These are phyloP conservation scores for Pythium scleroteichum DNA, from an alignment of 352 stramenopile genomes.

Conservation along the genomic window DNA sequence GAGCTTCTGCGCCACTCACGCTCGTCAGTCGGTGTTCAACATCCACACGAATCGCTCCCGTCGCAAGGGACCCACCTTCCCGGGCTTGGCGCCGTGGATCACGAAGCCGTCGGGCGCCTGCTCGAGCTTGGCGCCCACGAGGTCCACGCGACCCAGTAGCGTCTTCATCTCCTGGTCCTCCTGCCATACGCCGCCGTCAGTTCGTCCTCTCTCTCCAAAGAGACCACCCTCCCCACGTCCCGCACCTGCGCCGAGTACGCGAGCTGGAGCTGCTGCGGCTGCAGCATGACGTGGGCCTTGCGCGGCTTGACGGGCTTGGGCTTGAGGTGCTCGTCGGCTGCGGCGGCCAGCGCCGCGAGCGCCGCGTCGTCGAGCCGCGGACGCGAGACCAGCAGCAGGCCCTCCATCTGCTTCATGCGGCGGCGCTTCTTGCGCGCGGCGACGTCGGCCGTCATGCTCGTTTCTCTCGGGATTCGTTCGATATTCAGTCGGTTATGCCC, in stretches of 20 bases:
- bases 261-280: conserved; percentile 69
- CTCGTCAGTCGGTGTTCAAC: not conserved
- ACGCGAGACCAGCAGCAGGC: conserved; percentile 60
- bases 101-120: conserved; percentile 72
- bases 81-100: conserved; percentile 53
- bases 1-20: conserved; percentile 40
- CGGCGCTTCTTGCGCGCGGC: conserved; percentile 47
- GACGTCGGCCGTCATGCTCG: conserved; percentile 10
- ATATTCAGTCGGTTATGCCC: conserved; percentile 10
- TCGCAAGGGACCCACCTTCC: conserved; percentile 51
- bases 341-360: not conserved
- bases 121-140: conserved; percentile 65
- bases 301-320: conserved; percentile 33
- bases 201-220: not conserved
- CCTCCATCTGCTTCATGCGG: conserved; percentile 84
- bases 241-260: conserved; percentile 57
- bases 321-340: conserved; percentile 20
- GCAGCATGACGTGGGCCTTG: conserved; percentile 63
- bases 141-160: conserved; percentile 57
- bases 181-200: conserved; percentile 12
- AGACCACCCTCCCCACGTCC: not conserved
- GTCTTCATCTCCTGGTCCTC: conserved; percentile 74
- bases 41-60: too few relatives aligned
- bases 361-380: conserved; percentile 28
- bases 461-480: conserved; percentile 17